phyloP scores from a whole-genome alignment of 2,329 filamentous ascomycete genomes.

The Paraphoma sp. region DNA sequence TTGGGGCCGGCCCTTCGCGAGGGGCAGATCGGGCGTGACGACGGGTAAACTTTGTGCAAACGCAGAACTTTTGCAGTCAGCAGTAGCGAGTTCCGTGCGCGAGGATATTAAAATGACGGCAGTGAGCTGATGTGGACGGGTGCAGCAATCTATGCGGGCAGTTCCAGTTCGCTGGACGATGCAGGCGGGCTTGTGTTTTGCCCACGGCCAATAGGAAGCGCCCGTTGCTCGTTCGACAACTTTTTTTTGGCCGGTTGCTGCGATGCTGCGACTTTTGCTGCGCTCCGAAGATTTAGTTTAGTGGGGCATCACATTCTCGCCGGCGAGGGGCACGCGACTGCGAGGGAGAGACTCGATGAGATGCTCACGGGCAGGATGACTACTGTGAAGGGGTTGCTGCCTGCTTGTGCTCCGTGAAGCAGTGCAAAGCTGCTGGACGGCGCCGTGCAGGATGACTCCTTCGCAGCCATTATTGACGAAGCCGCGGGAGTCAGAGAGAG shows the following conservation, averaged over 20 bases:
- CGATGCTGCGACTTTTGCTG: conserved; percentile 34
- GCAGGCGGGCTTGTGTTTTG: conserved; percentile 34
- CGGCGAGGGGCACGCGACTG: conserved; percentile 34
- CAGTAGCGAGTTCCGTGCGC: not conserved
- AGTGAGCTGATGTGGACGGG: conserved; percentile 14
- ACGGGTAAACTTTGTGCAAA: conserved; percentile 2
- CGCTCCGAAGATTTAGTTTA: conserved; percentile 33
- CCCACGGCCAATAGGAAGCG: conserved; percentile 33
- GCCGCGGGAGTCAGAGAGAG: conserved; percentile 29
- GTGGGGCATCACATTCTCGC: conserved; percentile 37
- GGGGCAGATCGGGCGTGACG: conserved; percentile 21
- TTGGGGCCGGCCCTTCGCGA: conserved; percentile 7
- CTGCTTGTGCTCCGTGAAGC: conserved; percentile 4
- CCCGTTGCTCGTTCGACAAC: conserved; percentile 17
- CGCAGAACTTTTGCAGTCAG: not conserved
- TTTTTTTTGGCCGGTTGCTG: conserved; percentile 39
- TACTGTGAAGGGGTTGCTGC: not conserved
- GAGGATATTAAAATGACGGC: conserved; percentile 29
- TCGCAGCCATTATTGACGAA: conserved; percentile 16
- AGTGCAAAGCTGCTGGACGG: conserved; percentile 7
- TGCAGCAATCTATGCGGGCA: conserved; percentile 31
- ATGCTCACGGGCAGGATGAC: conserved; percentile 4
- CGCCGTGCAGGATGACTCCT: conserved; percentile 14
- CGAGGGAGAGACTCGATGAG: conserved; percentile 1
- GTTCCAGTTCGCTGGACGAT: conserved; percentile 28